Base-by-base conservation (phyloP, 805 yeast genomes). In the Yarrowia sp. region DNA sequence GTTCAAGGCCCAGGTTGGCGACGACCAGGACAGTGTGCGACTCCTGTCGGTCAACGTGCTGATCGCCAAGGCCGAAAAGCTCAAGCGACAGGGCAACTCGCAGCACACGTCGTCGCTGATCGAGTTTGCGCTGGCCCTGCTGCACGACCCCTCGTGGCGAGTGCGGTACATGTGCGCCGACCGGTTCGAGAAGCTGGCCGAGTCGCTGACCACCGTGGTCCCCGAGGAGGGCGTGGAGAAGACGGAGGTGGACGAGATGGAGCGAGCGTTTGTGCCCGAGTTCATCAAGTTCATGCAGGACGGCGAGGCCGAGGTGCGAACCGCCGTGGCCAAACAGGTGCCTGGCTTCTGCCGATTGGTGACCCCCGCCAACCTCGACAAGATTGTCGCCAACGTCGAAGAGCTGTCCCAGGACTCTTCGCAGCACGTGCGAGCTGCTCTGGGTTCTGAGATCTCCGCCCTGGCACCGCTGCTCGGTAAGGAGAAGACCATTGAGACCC, bases 151-250 rank as follows among this genome's bases (percentile, higher is more conserved):
- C 79, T 89, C 97, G 75, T 95, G 99, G 99, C 88, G 99, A 79
- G 98, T 95, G 69, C 88, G 99, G 75, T 95, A 94, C 80, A 92
- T 95, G 88, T 97, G 97, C 42, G 97, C 98, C n/a, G 98, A 94
- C 77, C 85, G 92, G 74, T 93, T 92, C 76, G 91, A 88, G 73
- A 82, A 83, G 71, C 84, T 95, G 70, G 91, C 96, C 1, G 73
- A 80, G 16, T 87, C 86, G 72, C 88, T 93, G 75, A 46, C 67
- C 19, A 7, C 42, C 36, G 42, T 36, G 45, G 48, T 42, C 16
- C 49, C 48, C 49, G 49, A 26, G 22, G 64, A 56, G 26, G 49
- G 42, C 32, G 65, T 45, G 35, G 65, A 59, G 42, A 59, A 59
- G 42, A 43, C 52, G 8, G 82, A 83, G 73, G 82, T 83, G 71